Percentiles rank a stretch among this genome's conserved stretches.
phyloP scores from a whole-genome alignment of 2,329 filamentous ascomycete genomes.

The Arthrobotrys musiformis region DNA sequence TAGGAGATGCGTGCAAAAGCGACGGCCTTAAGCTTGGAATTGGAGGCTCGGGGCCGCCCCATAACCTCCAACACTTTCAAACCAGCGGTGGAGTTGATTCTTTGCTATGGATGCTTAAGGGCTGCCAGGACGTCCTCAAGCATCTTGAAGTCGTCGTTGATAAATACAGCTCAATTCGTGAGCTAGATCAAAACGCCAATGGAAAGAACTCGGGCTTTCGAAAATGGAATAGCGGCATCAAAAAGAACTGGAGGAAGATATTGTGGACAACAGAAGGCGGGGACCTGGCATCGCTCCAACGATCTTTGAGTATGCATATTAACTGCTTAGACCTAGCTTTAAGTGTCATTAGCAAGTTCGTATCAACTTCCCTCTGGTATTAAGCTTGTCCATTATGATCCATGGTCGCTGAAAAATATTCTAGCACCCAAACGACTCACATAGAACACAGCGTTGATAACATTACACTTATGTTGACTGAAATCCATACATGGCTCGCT shows the following conservation, averaged over 20 bases:
- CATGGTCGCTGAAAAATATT: not conserved
- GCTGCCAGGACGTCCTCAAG: conserved; percentile 55
- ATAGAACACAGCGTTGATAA: not conserved
- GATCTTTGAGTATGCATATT: conserved; percentile 16
- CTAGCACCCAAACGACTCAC: not conserved
- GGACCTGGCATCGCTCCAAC: conserved; percentile 57
- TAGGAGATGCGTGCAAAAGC: conserved; percentile 13
- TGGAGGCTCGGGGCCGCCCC: not conserved
- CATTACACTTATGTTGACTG: conserved; percentile 6
- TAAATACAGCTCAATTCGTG: conserved; percentile 56
- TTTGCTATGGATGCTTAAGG: conserved; percentile 52
- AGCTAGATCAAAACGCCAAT: conserved; percentile 37
- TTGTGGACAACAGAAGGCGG: conserved; percentile 60
- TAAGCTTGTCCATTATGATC: not conserved
- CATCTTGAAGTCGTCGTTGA: conserved; percentile 58
- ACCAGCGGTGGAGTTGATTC: conserved; percentile 37
- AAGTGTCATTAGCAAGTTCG: conserved; percentile 26
- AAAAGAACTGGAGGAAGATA: conserved; percentile 60
- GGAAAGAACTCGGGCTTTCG: not conserved
- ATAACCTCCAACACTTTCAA: not conserved
- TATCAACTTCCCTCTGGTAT: too few species aligned
- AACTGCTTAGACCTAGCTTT: conserved; percentile 17
- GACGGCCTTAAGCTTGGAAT: not conserved
- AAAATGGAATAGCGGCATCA: conserved; percentile 57
- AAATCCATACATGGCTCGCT: conserved; percentile 21